Base-by-base conservation (phyloP, 2,329 filamentous ascomycete species). In the Cytospora piceae region DNA sequence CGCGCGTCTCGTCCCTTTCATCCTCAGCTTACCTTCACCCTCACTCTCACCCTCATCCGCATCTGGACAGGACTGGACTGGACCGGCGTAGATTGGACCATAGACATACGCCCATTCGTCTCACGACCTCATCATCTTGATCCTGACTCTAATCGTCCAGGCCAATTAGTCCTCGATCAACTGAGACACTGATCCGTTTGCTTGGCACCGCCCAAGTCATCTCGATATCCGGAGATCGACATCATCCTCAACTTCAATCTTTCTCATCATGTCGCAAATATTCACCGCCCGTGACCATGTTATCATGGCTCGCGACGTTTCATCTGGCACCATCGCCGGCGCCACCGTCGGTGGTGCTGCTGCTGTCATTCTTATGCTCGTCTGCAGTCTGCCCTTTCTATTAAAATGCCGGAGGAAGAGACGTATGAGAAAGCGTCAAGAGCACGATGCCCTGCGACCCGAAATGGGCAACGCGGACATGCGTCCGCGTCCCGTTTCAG, bases 311-410 rank as follows among this genome's bases (percentile, higher is more conserved):
- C 64, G 67, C 58, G 58, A 32, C 15, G 55, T 55, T 24, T 64
- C 67, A 20, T 52, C 64, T 20, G 75, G 76, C 60, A 72, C 70
- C 66, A 74, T 77, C 57, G 76, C 75, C 49, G 76, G 76, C 56
- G 72, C 72, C 64, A 72, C 74, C 64, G 69, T 78, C 62, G 76
- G 75, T n/a, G 71, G 70, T 34, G 71, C 74, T 22, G 66, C 72
- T 34, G 76, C 72, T 61, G 70, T 70, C 59, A 62, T 71, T 22
- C 58, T 77, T 61, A 69, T 77, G 42, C 67, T 75, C 27, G 65
- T 77, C 29, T 74, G 76, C 63, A 54, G 71, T 49, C 68, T 76
- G 15, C 76, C 75, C 17, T 74, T 77, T 56, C 69, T 76, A 64
- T 64, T 77, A 55, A 74, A 75, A 31, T 71, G 70, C 27, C 63